Percentiles rank a stretch among this genome's conserved stretches.
phyloP scores from a whole-genome alignment of 306 rosid genomes.

The Citrullus mucosospermus region DNA sequence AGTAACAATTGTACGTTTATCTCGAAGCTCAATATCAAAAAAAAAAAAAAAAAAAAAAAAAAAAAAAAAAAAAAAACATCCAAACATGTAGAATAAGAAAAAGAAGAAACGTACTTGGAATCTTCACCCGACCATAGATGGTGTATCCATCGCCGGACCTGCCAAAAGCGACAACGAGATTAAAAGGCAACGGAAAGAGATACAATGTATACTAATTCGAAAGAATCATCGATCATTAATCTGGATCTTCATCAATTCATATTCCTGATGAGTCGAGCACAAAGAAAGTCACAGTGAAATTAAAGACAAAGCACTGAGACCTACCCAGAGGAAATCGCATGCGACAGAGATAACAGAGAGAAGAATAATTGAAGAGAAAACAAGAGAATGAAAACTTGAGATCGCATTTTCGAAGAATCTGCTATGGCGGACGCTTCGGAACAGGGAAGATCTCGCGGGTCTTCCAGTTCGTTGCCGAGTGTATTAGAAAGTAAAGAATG shows the following conservation, averaged over 20 bases:
- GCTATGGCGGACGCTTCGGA: background rate
- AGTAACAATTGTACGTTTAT: background rate
- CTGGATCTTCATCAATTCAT: background rate
- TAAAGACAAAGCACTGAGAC: slow-evolving; percentile 3
- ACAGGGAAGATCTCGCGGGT: slow-evolving; percentile 5
- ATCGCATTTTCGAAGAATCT: slow-evolving; percentile 20
- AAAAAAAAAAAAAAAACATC: no score
- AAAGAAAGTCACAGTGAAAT: background rate
- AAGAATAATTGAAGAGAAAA: slow-evolving; percentile 33
- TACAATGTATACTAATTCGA: background rate
- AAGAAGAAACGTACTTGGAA: slow-evolving; percentile 42
- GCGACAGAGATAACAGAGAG: slow-evolving; percentile 33
- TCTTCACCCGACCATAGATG: slow-evolving; percentile 80
- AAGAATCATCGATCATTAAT: background rate
- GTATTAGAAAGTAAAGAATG: background rate
- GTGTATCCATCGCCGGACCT: slow-evolving; percentile 72
- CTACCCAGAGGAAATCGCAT: slow-evolving; percentile 61
- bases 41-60: no score
- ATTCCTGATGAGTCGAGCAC: background rate
- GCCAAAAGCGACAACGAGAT: slow-evolving; percentile 4
- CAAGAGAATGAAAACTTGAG: slow-evolving; percentile 26
- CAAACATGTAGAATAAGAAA: background rate
- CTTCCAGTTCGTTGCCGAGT: background rate
- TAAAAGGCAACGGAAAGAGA: background rate
- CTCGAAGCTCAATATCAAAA: background rate